phyloP scores from a whole-genome alignment of 495 filamentous ascomycete species.

The Xylaria palmicola region DNA sequence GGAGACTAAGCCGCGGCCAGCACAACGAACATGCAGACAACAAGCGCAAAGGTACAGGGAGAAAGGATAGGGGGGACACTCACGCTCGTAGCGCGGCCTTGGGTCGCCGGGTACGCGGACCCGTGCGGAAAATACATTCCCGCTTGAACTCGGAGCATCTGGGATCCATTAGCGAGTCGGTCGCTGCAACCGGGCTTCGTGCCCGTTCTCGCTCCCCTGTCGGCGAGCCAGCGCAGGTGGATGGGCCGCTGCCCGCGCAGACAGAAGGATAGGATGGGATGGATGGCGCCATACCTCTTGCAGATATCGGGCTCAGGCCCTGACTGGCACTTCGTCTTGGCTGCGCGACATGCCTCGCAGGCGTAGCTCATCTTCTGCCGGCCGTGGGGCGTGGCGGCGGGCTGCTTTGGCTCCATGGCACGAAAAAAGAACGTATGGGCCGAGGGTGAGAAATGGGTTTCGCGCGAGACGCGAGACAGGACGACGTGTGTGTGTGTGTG shows the following conservation, averaged over 20 bases:
- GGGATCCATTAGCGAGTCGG: neutral
- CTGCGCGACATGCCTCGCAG: conserved; percentile 47
- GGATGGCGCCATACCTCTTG: conserved; percentile 37
- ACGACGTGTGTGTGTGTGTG: neutral
- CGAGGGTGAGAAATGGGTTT: neutral
- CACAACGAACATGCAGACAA: neutral
- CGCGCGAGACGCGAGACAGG: neutral
- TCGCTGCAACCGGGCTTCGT: too few species aligned
- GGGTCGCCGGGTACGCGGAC: conserved; percentile 42
- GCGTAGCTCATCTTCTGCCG: conserved; percentile 39
- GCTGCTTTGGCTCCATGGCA: conserved; percentile 7
- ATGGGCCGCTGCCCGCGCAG: neutral
- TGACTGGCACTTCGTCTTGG: conserved; percentile 47
- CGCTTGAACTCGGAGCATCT: conserved; percentile 50
- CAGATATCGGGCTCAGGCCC: conserved; percentile 44
- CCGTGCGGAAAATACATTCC: conserved; percentile 49
- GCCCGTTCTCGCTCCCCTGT: neutral
- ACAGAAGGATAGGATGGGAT: neutral
- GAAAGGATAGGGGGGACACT: conserved; percentile 12
- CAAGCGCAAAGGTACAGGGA: neutral
- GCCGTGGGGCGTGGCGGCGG: conserved; percentile 1
- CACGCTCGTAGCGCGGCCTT: conserved; percentile 34
- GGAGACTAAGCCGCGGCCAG: neutral
- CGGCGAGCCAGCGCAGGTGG: neutral
- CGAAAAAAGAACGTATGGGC: neutral